Conservation (phyloP, 1,284 basidiomycete genomes). For the Leccinum subrobustum region DNA sequence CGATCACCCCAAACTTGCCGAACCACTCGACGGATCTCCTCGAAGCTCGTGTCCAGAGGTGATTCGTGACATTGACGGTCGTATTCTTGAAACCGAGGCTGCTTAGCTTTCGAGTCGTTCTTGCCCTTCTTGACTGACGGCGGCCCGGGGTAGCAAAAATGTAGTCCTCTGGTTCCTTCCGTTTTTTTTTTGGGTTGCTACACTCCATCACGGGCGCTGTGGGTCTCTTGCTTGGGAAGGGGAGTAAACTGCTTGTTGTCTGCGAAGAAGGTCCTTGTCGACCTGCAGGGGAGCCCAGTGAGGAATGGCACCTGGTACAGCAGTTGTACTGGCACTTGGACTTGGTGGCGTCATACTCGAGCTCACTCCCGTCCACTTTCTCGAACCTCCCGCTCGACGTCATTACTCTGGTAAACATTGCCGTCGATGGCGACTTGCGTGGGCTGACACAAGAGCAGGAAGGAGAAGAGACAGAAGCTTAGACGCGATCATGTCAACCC, state of each 20-base stretch:
- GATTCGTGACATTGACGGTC: not conserved
- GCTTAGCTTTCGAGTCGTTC: not conserved
- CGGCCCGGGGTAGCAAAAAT: not conserved
- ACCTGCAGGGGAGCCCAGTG: not conserved
- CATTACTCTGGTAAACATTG: slow-evolving; percentile 29
- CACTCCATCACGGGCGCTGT: too few relatives aligned
- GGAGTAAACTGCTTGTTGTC: not conserved
- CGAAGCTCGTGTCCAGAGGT: too few relatives aligned
- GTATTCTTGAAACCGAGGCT: not conserved
- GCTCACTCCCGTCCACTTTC: too few relatives aligned
- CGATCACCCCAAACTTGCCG: too few relatives aligned
- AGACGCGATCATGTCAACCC: slow-evolving; percentile 10
- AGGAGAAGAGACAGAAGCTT: slow-evolving; percentile 22
- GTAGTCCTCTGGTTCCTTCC: not conserved
- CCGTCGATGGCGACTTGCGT: slow-evolving; percentile 37
- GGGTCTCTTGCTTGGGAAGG: too few relatives aligned
- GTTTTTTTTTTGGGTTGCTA: too few relatives aligned
- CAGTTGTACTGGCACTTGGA: not conserved
- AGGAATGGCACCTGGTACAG: not conserved
- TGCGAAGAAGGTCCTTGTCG: not conserved
- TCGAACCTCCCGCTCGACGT: slow-evolving; percentile 13
- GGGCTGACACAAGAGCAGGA: slow-evolving; percentile 29
- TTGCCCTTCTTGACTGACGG: not conserved
- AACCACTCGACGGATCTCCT: too few relatives aligned
- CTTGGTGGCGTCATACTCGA: too few relatives aligned